Conservation (phyloP, 139 green algal genomes). For the Tetraselmis chui region DNA sequence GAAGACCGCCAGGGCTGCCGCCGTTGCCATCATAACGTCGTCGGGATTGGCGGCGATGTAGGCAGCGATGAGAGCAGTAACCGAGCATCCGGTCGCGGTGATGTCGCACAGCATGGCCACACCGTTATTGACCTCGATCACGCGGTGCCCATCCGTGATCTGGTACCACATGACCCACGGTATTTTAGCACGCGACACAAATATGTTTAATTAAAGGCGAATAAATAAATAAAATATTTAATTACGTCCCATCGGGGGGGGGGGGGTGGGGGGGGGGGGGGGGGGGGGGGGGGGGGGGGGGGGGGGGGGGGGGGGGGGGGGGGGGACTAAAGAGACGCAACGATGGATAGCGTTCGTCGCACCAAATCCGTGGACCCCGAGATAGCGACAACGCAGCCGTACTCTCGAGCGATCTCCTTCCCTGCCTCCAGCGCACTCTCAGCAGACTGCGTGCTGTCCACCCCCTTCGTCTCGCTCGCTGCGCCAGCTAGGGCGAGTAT, state of each 20-base stretch:
- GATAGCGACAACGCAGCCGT: slow-evolving; percentile 62
- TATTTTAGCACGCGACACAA: no score
- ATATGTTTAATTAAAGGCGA: no score
- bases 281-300: no score
- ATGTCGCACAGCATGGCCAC: slow-evolving; percentile 54
- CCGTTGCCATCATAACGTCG: slow-evolving; percentile 47
- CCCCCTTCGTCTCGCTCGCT: slow-evolving; percentile 36
- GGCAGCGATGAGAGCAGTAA: slow-evolving; percentile 70
- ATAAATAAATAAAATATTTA: no score
- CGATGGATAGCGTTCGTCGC: no score
- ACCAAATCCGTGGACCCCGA: slow-evolving; percentile 57
- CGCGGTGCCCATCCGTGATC: slow-evolving; percentile 51
- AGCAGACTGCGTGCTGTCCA: slow-evolving; percentile 54
- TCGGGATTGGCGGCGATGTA: slow-evolving; percentile 46
- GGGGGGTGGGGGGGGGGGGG: no score
- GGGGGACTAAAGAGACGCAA: no score
- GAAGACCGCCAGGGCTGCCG: slow-evolving; percentile 59
- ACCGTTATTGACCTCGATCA: slow-evolving; percentile 50
- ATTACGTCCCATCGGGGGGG: no score
- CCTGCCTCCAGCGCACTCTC: slow-evolving; percentile 42
- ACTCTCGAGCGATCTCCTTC: slow-evolving; percentile 33
- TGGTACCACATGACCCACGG: no score
- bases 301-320: no score
- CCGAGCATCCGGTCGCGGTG: slow-evolving; percentile 66
- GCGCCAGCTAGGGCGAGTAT: slow-evolving; percentile 61